phyloP scores from a whole-genome alignment of 768 basidiomycete genomes.

The Boletus eberwhitei region DNA sequence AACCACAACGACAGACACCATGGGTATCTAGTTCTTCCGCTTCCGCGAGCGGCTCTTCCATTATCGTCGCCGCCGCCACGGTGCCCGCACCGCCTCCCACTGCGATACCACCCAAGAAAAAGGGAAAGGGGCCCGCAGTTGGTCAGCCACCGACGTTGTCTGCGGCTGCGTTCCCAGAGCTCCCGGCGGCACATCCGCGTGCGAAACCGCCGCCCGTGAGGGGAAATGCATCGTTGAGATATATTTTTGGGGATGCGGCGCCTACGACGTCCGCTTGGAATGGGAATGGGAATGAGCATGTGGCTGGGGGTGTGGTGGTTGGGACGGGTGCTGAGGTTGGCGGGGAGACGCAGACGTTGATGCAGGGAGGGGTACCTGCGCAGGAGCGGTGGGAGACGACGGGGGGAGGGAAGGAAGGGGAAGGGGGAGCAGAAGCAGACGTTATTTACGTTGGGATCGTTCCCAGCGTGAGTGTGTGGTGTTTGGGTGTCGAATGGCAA shows the following conservation, averaged over 20 bases:
- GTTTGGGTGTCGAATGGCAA: too few species aligned
- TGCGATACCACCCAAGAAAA: constrained; percentile 9
- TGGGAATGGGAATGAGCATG: neutral
- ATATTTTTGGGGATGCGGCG: constrained; percentile 44
- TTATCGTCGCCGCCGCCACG: neutral
- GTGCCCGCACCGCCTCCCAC: neutral
- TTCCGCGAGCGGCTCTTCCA: constrained; percentile 3
- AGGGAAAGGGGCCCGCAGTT: neutral
- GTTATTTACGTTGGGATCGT: constrained; percentile 62
- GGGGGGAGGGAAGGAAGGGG: constrained; percentile 59
- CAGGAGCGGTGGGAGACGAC: constrained; percentile 6
- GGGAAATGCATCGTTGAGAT: constrained; percentile 64
- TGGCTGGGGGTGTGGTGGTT: neutral
- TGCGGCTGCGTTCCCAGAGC: constrained; percentile 61
- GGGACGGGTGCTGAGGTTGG: neutral
- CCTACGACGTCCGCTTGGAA: constrained; percentile 34
- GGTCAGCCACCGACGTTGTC: constrained; percentile 44
- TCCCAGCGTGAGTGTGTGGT: constrained; percentile 32
- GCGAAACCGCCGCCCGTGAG: constrained; percentile 46
- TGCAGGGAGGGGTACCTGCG: neutral
- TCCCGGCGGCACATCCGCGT: constrained; percentile 48
- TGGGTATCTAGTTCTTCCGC: constrained; percentile 43
- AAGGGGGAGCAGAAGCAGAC: constrained; percentile 87
- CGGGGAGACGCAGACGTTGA: neutral
- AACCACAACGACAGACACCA: constrained; percentile 61